phyloP scores from a whole-genome alignment of 495 filamentous ascomycete genomes.

The Barbatosphaeria neglecta region DNA sequence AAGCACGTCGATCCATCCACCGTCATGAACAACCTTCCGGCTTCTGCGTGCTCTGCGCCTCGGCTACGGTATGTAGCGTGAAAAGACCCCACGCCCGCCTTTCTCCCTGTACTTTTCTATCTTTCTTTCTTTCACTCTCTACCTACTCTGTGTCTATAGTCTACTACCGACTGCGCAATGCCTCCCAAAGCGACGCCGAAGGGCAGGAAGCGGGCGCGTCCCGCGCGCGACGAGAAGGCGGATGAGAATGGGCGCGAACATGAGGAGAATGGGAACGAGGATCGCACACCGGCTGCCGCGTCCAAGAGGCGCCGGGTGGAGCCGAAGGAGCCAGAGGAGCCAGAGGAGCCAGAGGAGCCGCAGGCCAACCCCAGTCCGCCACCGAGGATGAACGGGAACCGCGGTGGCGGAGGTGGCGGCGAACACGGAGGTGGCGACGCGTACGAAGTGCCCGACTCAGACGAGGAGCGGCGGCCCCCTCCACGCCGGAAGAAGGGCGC shows the following conservation, averaged over 20 bases:
- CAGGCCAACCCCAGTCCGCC: no score
- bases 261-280: no score
- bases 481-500: slow-evolving; percentile 10
- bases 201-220: slow-evolving; percentile 10
- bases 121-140: background rate
- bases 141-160: background rate
- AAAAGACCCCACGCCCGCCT: no score
- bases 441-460: slow-evolving; percentile 17
- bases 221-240: slow-evolving; percentile 7
- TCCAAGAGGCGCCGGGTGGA: slow-evolving; percentile 23
- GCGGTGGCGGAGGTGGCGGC: background rate
- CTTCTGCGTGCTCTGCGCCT: no score
- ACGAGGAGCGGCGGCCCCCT: slow-evolving; percentile 7
- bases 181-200: background rate
- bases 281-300: slow-evolving; percentile 11
- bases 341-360: slow-evolving; percentile 4
- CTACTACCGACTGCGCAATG: background rate
- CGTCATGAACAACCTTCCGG: no score
- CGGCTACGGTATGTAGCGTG: no score
- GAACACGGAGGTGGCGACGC: background rate
- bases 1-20: no score
- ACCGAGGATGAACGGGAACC: background rate
- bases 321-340: slow-evolving; percentile 3
- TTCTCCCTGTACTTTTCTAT: no score
- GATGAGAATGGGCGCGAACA: no score